Evolutionary conservation across 352 stramenopile species (phyloP), one percentile per base, ranked within the genome.

Genomic region (Phytophthora pini): DNA sequence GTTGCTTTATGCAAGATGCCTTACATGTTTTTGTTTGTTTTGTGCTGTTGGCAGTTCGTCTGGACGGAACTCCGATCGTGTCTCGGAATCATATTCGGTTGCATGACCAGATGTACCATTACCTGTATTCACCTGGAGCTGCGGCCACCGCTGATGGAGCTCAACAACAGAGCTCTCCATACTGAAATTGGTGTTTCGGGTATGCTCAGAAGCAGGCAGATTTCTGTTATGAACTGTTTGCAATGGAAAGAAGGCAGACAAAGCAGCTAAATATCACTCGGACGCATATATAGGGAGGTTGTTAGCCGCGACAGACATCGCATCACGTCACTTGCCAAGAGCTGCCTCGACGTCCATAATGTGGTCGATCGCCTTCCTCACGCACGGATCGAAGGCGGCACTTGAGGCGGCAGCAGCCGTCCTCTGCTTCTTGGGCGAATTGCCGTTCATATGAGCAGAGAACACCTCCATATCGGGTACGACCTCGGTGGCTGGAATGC

Each of bases 51-150:
- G n/a, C 65, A 95, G 87, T 97, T 63, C 70, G 71, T 46, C 78
- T 98, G 38, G 89, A 98, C 13, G 93, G 91, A 41, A 98, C 93
- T 48, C 61, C 73, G 22, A 96, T 98, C 49, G 75, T 77, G 34
- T 88, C 87, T 41, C 76, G 65, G 58, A 97, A 97, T 71, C 76
- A 79, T 67, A 86, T 98, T 47, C 91, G 92, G 10, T 79, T 98
- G 38, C 93, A 98, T 63, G 94, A 98, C 60, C 94, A 98, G 76
- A 96, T 98, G 88, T 98, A 98, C 66, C 93, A 98, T 75, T 98
- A 98, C 71, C 69, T 95, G 47, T 92, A 93, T 64, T 80, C 80
- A 12, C 46, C 56, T 43, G 64, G 68, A 10, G 49, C 49, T 41
- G 68, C 39, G 3, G 43, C 44, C 2, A 55, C 13, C 31, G 43